Evolutionary conservation across 2,329 filamentous ascomycete genomes (phyloP).

Genomic region (Lasiodiplodia sp.): DNA sequence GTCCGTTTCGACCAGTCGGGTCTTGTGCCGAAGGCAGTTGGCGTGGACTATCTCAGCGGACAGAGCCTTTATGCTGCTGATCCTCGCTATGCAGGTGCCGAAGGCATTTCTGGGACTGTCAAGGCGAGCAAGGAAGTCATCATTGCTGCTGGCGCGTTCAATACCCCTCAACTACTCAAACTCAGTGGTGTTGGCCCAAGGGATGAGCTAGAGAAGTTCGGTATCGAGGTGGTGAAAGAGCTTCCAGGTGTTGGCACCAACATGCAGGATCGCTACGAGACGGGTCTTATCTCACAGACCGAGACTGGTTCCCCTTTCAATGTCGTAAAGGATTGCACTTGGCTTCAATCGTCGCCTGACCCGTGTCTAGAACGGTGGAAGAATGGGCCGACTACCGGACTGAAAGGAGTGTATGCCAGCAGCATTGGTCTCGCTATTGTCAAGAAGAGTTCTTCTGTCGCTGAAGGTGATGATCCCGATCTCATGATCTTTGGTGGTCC

Average conservation of each 20-base stretch:
- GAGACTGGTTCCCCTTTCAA: constrained; percentile 31
- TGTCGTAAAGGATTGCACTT: constrained; percentile 40
- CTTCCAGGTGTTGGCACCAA: constrained; percentile 70
- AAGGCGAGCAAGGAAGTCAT: constrained; percentile 55
- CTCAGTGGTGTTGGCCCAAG: constrained; percentile 68
- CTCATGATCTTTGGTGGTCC: constrained; percentile 62
- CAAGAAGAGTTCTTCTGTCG: constrained; percentile 45
- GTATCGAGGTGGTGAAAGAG: constrained; percentile 63
- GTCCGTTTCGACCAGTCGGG: constrained; percentile 68
- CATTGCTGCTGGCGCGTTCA: constrained; percentile 63
- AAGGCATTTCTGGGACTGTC: constrained; percentile 50
- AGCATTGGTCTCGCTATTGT: constrained; percentile 61
- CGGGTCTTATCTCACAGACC: constrained; percentile 38
- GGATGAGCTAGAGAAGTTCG: constrained; percentile 60
- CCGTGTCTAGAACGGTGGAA: constrained; percentile 51
- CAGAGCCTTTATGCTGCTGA: constrained; percentile 49
- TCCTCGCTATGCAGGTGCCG: constrained; percentile 37
- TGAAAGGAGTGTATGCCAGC: constrained; percentile 54
- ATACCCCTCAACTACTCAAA: constrained; percentile 70
- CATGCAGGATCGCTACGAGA: constrained; percentile 67
- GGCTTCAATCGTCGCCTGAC: constrained; percentile 43
- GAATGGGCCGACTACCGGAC: constrained; percentile 45
- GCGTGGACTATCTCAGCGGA: constrained; percentile 53
- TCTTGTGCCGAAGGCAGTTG: constrained; percentile 49
- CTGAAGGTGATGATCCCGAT: constrained; percentile 53